These are phyloP conservation scores for Russula abietina DNA, from an alignment of 768 basidiomycete species.

Conservation along the genomic window DNA sequence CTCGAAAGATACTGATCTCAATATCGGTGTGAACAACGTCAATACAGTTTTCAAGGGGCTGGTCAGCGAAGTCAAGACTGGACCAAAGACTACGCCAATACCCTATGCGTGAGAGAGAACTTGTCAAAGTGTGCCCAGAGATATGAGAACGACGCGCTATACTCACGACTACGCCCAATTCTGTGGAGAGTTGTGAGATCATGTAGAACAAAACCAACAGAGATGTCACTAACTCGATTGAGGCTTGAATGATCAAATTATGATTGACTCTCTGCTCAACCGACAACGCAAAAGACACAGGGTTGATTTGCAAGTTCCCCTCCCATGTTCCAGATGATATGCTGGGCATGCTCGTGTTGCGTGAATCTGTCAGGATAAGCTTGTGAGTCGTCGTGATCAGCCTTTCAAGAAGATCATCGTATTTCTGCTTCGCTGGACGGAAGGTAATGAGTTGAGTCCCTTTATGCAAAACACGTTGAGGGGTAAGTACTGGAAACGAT, in stretches of 20 bases:
- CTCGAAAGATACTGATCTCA: slow-evolving; percentile 5
- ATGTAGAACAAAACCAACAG: too few species aligned
- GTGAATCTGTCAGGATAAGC: not conserved
- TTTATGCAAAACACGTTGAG: not conserved
- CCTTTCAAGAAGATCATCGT: not conserved
- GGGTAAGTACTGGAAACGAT: slow-evolving; percentile 2
- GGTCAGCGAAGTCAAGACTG: not conserved
- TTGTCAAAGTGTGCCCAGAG: not conserved
- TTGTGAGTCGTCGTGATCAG: slow-evolving; percentile 3
- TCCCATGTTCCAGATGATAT: not conserved
- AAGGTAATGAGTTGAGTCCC: not conserved
- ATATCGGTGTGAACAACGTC: slow-evolving; percentile 5
- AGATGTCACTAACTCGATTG: not conserved
- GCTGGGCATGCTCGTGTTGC: too few species aligned
- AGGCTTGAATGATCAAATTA: not conserved
- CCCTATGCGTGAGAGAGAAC: not conserved
- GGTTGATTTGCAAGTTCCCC: not conserved
- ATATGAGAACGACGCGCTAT: not conserved
- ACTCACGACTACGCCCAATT: slow-evolving; percentile 5
- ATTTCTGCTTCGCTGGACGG: not conserved
- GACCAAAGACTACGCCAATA: slow-evolving; percentile 17
- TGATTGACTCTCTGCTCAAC: not conserved
- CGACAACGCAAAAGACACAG: not conserved
- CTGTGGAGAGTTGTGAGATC: not conserved
- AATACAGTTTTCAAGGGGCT: not conserved